Percentiles rank a stretch among this genome's conserved stretches.
Evolutionary conservation across 257 asterid species (phyloP).

Genomic region (Knoxia roxburghii): DNA sequence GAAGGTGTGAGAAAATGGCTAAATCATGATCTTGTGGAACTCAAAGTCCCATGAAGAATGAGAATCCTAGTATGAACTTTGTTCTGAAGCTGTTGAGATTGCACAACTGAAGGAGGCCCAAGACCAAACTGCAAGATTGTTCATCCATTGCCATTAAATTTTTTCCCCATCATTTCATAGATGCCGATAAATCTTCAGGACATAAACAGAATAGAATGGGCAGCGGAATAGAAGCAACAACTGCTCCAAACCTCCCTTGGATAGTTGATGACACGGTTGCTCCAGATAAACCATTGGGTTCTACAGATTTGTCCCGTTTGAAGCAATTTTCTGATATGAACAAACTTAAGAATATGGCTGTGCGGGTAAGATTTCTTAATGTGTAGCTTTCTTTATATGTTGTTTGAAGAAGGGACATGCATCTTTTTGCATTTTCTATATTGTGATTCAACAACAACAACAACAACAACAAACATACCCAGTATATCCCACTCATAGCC

Average conservation of each 20-base stretch:
- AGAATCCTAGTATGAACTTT: constrained; percentile 75
- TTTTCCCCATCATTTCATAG: too few relatives aligned
- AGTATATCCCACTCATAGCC: too few relatives aligned
- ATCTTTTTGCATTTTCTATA: too few relatives aligned
- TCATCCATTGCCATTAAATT: too few relatives aligned
- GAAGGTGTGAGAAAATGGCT: too few relatives aligned
- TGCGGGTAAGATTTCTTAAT: constrained; percentile 43
- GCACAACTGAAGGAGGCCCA: constrained; percentile 83
- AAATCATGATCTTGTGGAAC: too few relatives aligned
- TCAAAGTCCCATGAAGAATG: constrained; percentile 89
- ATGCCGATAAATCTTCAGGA: constrained; percentile 78
- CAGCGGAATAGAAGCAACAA: constrained; percentile 85
- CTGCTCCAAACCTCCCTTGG: constrained; percentile 94
- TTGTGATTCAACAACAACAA: too few relatives aligned
- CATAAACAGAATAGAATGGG: constrained; percentile 94
- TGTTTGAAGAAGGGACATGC: not conserved
- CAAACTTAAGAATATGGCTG: constrained; percentile 97
- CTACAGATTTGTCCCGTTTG: constrained; percentile 74
- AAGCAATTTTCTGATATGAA: constrained; percentile 95
- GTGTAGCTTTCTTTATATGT: too few relatives aligned
- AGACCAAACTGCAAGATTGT: not conserved
- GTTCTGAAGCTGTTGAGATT: constrained; percentile 94
- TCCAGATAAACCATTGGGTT: constrained; percentile 86
- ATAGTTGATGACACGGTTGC: constrained; percentile 84
- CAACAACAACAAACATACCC: too few relatives aligned